Evolutionary conservation across 305 asterid genomes (phyloP), one percentile per base, ranked within the genome.

Genomic region (Fraxinus albicans): DNA sequence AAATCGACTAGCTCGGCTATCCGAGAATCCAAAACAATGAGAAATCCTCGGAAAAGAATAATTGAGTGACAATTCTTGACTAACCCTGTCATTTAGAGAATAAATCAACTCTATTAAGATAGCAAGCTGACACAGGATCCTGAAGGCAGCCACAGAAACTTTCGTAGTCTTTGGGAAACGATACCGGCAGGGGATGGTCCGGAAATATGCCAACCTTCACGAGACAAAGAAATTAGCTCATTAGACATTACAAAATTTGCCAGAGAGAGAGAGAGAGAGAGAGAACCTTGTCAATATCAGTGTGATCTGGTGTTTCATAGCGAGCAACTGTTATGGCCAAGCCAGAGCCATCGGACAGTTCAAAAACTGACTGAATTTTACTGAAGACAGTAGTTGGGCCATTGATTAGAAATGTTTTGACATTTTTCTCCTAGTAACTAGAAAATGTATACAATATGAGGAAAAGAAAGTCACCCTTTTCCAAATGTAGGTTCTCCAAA

Each of bases 321-420:
- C 98, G 98, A 83, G 98, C 98, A 79, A 93, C 98, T 12, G 98
- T 96, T 47, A 96, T 92, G 27, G 93, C 99, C 89, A 96, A 84
- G 84, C 98, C 99, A 80, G 99, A 96, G 80, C 99, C 99, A 87
- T 96, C 99, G 4, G 98, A 95, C 29, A 96, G 92, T 89, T 93
- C 92, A 78, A 96, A 94, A 82, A 96, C 99, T 1, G 98, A 96
- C 83, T 96, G 99, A 73, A 96, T 96, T 87, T 96, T 96, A 67
- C 98, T 96, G 95, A 38, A 85, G 50, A 83, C 6, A 79, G 34
- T 10, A 44, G 40, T 77, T 72, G 55, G 40, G 72, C 60, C 77
- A 34, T 60, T 36, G 60, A 35, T 83, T 8, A 74, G 50, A 82
- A 21, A 79, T 7, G 35, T 83, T 23, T 23, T 23, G 63, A 81